phyloP scores from a whole-genome alignment of 768 basidiomycete genomes.

The Guyanaporus albipodus region DNA sequence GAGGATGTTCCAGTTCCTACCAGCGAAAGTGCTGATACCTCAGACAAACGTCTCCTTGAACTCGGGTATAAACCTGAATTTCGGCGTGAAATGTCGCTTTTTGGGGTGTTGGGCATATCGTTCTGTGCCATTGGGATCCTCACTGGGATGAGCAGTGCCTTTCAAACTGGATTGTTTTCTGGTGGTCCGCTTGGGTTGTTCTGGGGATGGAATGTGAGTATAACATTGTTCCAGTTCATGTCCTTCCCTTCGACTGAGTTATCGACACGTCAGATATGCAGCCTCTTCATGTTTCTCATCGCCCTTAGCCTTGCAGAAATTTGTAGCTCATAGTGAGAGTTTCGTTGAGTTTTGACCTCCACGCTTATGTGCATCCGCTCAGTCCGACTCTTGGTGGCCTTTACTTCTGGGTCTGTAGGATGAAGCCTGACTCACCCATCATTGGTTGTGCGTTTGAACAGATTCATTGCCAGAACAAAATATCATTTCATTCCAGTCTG shows the following conservation, averaged over 20 bases:
- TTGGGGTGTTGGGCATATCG: slow-evolving; percentile 55
- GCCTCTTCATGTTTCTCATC: slow-evolving; percentile 55
- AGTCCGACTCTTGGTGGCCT: slow-evolving; percentile 56
- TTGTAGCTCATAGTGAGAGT: slow-evolving; percentile 51
- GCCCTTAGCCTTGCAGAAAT: slow-evolving; percentile 55
- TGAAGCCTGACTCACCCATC: slow-evolving; percentile 51
- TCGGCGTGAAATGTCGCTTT: slow-evolving; percentile 55
- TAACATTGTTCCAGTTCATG: not conserved
- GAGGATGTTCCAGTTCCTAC: slow-evolving; percentile 5
- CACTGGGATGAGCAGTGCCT: slow-evolving; percentile 57
- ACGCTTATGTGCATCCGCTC: slow-evolving; percentile 2
- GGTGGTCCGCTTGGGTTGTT: slow-evolving; percentile 56
- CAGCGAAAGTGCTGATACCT: slow-evolving; percentile 7
- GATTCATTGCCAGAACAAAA: not conserved
- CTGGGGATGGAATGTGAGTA: slow-evolving; percentile 59
- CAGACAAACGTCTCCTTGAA: slow-evolving; percentile 43
- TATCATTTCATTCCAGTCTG: slow-evolving; percentile 27
- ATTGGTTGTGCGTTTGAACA: slow-evolving; percentile 43
- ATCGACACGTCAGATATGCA: slow-evolving; percentile 41
- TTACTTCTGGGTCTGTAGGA: slow-evolving; percentile 62
- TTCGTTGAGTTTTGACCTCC: not conserved
- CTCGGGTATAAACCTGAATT: slow-evolving; percentile 56
- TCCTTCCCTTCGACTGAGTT: not conserved
- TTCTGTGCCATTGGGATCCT: slow-evolving; percentile 60
- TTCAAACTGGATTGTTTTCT: slow-evolving; percentile 56